Conservation (phyloP, 306 rosid species). For the Vigna hirtella region DNA sequence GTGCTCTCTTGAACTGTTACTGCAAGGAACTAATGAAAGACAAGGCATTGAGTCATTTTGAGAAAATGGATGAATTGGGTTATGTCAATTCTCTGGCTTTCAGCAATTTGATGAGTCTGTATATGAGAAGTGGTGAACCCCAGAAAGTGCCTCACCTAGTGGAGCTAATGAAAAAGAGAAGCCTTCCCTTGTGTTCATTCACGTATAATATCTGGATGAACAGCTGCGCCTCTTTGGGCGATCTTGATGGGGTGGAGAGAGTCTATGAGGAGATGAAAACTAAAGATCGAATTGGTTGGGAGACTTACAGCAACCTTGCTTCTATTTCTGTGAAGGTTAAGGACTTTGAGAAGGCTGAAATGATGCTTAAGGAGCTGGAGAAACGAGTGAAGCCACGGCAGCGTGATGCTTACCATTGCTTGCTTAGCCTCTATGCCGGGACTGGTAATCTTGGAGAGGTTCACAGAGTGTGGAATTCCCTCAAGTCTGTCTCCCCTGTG, state of each 20-base stretch:
- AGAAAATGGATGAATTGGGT: conserved; percentile 59
- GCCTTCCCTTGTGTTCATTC: conserved; percentile 45
- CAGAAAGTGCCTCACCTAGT: conserved; percentile 61
- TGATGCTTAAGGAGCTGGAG: conserved; percentile 62
- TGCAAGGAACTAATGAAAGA: conserved; percentile 68
- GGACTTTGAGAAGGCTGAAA: conserved; percentile 67
- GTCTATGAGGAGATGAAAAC: conserved; percentile 66
- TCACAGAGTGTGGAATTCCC: conserved; percentile 67
- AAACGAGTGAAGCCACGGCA: conserved; percentile 46
- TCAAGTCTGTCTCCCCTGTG: conserved; percentile 54
- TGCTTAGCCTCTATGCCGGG: conserved; percentile 74
- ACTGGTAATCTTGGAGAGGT: conserved; percentile 68
- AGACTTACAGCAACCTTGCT: conserved; percentile 74
- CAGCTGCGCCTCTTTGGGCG: conserved; percentile 61
- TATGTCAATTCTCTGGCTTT: conserved; percentile 57
- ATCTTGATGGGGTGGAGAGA: conserved; percentile 59
- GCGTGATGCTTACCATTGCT: conserved; percentile 67
- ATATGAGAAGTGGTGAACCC: conserved; percentile 68
- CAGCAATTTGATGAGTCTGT: conserved; percentile 68
- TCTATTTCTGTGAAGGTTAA: conserved; percentile 71
- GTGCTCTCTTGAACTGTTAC: conserved; percentile 76
- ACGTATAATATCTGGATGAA: conserved; percentile 77
- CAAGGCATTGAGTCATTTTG: conserved; percentile 65
- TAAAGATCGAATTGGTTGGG: conserved; percentile 60
- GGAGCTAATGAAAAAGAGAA: conserved; percentile 66